These are phyloP conservation scores for Beta lomatogona DNA, from an alignment of 179 eudicot species.

Conservation along the genomic window DNA sequence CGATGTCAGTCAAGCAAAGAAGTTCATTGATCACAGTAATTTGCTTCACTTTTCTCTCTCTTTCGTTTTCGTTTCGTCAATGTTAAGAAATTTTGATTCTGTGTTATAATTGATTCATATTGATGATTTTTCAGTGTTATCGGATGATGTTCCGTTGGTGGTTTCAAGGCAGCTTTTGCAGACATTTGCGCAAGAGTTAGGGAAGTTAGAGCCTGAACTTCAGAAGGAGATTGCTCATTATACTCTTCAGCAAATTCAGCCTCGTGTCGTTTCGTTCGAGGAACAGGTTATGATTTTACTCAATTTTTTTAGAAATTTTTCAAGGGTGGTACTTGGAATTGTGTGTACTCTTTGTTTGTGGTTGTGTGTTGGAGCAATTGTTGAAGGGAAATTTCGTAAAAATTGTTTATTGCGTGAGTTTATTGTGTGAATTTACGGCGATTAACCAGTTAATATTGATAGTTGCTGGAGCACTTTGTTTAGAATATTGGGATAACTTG, in stretches of 20 bases:
- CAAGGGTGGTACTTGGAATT: no score
- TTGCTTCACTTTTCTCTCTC: neutral
- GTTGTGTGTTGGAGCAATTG: neutral
- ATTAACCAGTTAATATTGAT: neutral
- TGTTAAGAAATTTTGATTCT: neutral
- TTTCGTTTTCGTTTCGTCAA: neutral
- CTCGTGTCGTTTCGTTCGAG: constrained; percentile 95
- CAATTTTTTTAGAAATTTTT: no score
- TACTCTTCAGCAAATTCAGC: constrained; percentile 90
- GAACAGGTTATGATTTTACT: constrained; percentile 60
- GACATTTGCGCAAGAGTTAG: constrained; percentile 79
- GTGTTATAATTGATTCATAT: neutral
- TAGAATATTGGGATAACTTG: neutral
- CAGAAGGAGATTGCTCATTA: constrained; percentile 95
- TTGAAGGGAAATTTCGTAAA: no score
- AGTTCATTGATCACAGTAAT: constrained; percentile 85
- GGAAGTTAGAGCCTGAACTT: constrained; percentile 68
- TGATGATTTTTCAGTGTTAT: constrained; percentile 54
- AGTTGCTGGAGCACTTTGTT: neutral
- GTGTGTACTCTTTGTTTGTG: no score
- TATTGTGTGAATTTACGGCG: no score
- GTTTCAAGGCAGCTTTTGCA: constrained; percentile 93
- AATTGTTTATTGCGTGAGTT: no score
- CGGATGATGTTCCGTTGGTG: constrained; percentile 94
- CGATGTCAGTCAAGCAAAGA: constrained; percentile 63